A percentile compares a stretch with the other conserved stretches of the same genome.
Conservation (phyloP, 179 eudicot genomes). For the Vitellaria paradoxa region DNA sequence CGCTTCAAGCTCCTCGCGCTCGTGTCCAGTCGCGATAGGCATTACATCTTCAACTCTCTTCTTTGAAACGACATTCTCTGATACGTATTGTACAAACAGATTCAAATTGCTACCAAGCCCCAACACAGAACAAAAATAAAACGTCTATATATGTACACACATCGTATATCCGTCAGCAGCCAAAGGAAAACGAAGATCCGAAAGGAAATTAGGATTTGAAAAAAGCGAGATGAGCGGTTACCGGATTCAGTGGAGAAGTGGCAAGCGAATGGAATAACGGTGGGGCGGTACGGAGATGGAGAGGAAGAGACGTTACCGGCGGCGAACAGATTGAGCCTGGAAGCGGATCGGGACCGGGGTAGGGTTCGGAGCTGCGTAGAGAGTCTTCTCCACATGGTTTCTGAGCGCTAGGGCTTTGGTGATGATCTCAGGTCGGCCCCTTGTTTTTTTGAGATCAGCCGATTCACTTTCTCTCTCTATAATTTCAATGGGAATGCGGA, state of each 20-base stretch:
- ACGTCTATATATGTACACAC: neutral
- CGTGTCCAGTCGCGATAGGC: constrained; percentile 97
- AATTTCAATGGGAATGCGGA: neutral
- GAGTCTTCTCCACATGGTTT: constrained; percentile 69
- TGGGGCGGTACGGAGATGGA: constrained; percentile 18
- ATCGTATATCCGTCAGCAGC: neutral
- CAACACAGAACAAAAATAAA: neutral
- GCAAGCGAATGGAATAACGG: constrained; percentile 35
- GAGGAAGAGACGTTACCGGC: constrained; percentile 21
- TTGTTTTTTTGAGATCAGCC: neutral
- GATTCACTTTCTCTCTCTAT: neutral
- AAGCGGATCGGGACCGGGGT: constrained; percentile 27
- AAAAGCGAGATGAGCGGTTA: constrained; percentile 20
- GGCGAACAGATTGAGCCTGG: constrained; percentile 26
- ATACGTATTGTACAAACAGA: constrained; percentile 4
- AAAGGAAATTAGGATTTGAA: neutral
- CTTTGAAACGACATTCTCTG: constrained; percentile 42
- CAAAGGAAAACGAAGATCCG: neutral
- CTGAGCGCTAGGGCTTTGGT: constrained; percentile 12
- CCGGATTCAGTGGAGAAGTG: constrained; percentile 46
- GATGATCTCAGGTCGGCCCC: constrained; percentile 37
- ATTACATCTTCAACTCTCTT: constrained; percentile 67
- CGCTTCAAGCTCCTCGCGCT: constrained; percentile 88
- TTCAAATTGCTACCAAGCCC: neutral
- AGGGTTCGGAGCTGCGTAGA: constrained; percentile 47